Evolutionary conservation across 345 rosid genomes (phyloP), one percentile per base, ranked within the genome.

Genomic region (Gossypium herbaceum): DNA sequence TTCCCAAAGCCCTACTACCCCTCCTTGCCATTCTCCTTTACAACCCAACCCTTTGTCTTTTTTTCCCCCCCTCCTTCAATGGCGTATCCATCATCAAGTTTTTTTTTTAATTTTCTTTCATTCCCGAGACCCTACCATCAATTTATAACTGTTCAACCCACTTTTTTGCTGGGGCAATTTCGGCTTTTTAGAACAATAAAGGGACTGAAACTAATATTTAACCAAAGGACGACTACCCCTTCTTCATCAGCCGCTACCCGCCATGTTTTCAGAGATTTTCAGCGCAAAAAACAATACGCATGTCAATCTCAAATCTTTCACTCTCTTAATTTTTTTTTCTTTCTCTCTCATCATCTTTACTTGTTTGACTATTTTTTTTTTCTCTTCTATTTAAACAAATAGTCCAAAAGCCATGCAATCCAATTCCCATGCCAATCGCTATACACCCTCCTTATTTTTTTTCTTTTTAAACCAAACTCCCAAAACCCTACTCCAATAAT

Each of bases 211-310:
- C 9, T 54, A 17, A 19, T 2, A 1, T 54, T 54, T 54, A 54
- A 54, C 57, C 57, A 4, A 19, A 54, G n/a, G 20, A 17, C 56
- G 20, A 54, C 7, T 34, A 34, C 68, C 69, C 75, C 56, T 41
- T 60, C 55, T 64, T 65, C 66, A 16, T 66, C 72, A 75, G 89
- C 92, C 92, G 86, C 97, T 89, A 81, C 81, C 81, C 82, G 73
- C 94, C 91, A 93, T 90, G 96, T 91, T 91, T 93, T 91, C 96
- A 91, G 98, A 86, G 95, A 84, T 86, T 71, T 79, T 76, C 76
- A 73, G 90, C 98, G 79, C 98, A 82, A 77, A 85, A 83, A 90
- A 84, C 94, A 82, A 92, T 89, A 92, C 98, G 94, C 98, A 88
- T 88, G 97, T 91, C 94, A 84, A 81, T 75, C 74, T 41, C 71